Evolutionary conservation across 2,329 filamentous ascomycete species (phyloP), one percentile per base, ranked within the genome.

Genomic region (Setomelanomma holmii): DNA sequence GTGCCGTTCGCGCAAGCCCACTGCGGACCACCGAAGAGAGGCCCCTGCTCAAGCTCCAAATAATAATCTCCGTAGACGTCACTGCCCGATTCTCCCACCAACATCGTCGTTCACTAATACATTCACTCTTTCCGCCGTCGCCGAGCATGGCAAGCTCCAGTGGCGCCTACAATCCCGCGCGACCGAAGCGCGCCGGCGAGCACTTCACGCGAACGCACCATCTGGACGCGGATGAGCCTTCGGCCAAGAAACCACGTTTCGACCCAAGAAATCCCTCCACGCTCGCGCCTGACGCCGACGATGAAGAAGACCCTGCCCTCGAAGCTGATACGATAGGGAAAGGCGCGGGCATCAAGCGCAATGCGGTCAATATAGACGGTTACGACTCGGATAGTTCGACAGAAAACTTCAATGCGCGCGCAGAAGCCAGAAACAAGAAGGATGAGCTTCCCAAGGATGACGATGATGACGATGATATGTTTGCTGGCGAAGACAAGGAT

Each of bases 381-480:
- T 99, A 98, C 77, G 93, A 98, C 64, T 95, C 89, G 8, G 95
- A 99, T 75, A 86, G 84, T 51, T 96, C 93, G 45, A 93, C 96
- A 60, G 95, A 98, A 70, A 92, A 90, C 39, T 96, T 96, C 73
- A 85, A 95, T 63, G 84, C 84, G 24, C 85, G 90, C 45, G 89
- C 89, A 5, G 86, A 87, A 52, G 82, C 83, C 49, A 78, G 82
- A 58, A 78, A 76, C 46, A 80, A 61, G 56, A 79, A 63, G 44
- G 74, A 69, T 57, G 73, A 75, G 12, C 73, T 77, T 7, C 68
- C 67, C n/a, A 80, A 84, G 17, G 58, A 69, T 11, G 63, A 70
- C 12, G 67, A 70, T 23, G 86, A 89, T 43, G 84, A 86, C 24
- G 75, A 78, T 21, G 91, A 96, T 73, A 96, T 96, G 90, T 96